Evolutionary conservation across 2,329 filamentous ascomycete genomes (phyloP).

Genomic region (Rutstroemia sp.): DNA sequence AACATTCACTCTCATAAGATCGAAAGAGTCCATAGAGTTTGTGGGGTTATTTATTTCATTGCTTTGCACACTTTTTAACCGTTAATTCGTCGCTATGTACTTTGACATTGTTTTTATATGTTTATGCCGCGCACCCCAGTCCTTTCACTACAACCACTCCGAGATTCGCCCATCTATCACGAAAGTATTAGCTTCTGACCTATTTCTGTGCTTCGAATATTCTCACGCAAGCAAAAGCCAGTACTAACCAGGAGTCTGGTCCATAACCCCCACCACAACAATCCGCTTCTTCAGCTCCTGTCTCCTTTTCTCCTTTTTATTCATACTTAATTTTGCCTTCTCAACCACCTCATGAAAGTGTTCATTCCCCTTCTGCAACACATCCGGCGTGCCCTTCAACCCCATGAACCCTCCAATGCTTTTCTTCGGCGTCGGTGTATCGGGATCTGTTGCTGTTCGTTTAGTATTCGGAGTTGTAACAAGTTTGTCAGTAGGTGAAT

Average conservation of each 20-base stretch:
- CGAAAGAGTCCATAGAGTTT: too few species aligned
- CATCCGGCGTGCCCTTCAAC: constrained; percentile 1
- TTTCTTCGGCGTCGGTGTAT: constrained; percentile 15
- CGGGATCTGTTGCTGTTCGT: constrained; percentile 13
- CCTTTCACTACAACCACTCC: constrained; percentile 21
- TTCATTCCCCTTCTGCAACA: constrained; percentile 14
- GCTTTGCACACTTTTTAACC: too few species aligned
- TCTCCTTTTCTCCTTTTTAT: constrained; percentile 17
- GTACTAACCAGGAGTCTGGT: constrained; percentile 21
- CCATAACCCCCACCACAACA: constrained; percentile 19
- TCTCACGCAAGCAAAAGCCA: not conserved
- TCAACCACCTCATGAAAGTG: constrained; percentile 13
- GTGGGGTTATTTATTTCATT: too few species aligned
- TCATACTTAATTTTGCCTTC: constrained; percentile 17
- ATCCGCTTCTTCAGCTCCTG: constrained; percentile 23
- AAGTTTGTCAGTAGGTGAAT: not conserved
- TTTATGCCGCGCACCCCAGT: not conserved
- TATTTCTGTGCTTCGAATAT: too few species aligned
- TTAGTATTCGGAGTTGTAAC: constrained; percentile 9
- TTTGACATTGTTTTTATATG: not conserved
- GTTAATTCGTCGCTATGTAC: not conserved
- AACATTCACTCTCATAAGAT: too few species aligned
- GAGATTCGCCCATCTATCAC: constrained; percentile 14
- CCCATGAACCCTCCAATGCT: constrained; percentile 11
- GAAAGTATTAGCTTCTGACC: constrained; percentile 4